Base-by-base conservation (phyloP, 176 grass and related monocot genomes). In the Zoysia pacifica region DNA sequence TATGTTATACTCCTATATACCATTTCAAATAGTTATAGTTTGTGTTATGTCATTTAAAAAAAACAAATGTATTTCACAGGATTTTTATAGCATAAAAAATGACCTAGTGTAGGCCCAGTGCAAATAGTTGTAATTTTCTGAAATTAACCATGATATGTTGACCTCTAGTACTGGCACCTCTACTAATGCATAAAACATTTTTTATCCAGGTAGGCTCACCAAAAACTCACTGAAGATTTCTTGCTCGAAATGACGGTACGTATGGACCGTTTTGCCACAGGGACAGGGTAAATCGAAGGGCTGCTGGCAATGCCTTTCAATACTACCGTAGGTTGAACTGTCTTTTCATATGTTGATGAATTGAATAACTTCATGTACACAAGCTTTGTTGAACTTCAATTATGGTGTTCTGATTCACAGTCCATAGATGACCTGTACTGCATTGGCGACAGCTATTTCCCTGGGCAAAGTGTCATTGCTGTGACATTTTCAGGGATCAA, bases 221-320 rank as follows among this genome's bases (percentile, higher is more conserved):
- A 69, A 97, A 90, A 78, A 94, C 94, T 61, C 94, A 97, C 36
- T 82, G 91, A 48, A 97, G 91, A 89, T 97, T 81, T 90, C 91
- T 97, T 85, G 94, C 94, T 76, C 90, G 90, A 47, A 87, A 90
- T 69, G 85, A 84, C 73, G 91, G 94, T 79, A 97, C 91, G 59
- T 97, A 97, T 77, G 94, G 94, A 70, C 94, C 94, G 10, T 90
- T 97, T 90, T 97, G 91, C 94, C 94, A 76, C 90, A 87, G 39
- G 83, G 78, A 76, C 90, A 87, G 39, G 83, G 78, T 53, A 90
- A 83, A 82, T 90, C 94, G 5, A 97, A 97, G 84, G 94, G 9
- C 85, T 97, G 75, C 74, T 97, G 16, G 94, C 82, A 51, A 94
- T 97, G 94, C 94, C 94, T 83, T 97, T 94, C 71, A 97, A 97